Evolutionary conservation across 352 stramenopile genomes (phyloP).

Genomic region (Globisporangium perplexum): DNA sequence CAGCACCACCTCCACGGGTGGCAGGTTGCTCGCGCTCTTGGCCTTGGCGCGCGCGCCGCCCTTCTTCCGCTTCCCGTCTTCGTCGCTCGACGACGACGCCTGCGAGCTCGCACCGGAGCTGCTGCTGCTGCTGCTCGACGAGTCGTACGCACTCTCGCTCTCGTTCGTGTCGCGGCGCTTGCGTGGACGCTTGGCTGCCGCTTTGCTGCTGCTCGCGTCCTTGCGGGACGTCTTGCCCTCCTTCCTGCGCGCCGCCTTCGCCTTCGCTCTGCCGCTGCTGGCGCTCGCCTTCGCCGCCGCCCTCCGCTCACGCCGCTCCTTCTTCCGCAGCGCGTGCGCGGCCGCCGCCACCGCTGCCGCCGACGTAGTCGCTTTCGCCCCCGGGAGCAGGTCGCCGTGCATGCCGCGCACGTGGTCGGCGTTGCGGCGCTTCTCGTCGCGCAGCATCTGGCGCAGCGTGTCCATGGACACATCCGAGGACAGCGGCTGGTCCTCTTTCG

Average conservation of each 20-base stretch:
- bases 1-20: conserved; percentile 51
- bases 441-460: conserved; percentile 34
- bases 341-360: background rate
- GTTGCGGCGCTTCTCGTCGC: conserved; percentile 43
- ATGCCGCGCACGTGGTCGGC: conserved; percentile 31
- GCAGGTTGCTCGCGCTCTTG: conserved; percentile 40
- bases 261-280: conserved; percentile 14
- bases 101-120: background rate
- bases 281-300: background rate
- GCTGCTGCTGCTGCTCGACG: conserved; percentile 13
- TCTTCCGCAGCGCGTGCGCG: conserved; percentile 12
- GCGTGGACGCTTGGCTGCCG: conserved; percentile 1
- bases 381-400: conserved; percentile 33
- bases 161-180: conserved; percentile 17
- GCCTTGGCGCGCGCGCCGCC: conserved; percentile 13
- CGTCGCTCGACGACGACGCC: conserved; percentile 15
- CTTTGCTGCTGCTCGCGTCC: conserved; percentile 8
- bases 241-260: conserved; percentile 7
- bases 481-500: conserved; percentile 44
- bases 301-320: conserved; percentile 17
- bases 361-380: background rate
- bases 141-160: conserved; percentile 23
- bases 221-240: conserved; percentile 9
- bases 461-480: conserved; percentile 53
- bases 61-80: conserved; percentile 16